Conservation (phyloP, 768 basidiomycete genomes). For the Serendipita indica region DNA sequence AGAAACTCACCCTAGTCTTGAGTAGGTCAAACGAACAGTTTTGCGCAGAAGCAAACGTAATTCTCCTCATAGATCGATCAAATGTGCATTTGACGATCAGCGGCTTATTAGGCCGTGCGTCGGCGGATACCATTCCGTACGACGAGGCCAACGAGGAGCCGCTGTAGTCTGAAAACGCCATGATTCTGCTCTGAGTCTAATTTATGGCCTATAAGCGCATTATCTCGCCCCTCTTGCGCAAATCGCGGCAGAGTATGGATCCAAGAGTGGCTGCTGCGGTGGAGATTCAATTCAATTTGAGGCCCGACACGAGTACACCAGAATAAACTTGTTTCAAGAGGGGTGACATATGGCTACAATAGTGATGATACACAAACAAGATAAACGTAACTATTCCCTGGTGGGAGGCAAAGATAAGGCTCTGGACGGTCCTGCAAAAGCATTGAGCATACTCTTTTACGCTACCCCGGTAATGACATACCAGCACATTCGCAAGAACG, state of each 20-base stretch:
- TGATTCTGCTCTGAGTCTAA: background rate
- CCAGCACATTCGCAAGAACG: no score
- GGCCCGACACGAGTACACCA: background rate
- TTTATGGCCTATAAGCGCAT: background rate
- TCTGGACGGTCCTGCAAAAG: background rate
- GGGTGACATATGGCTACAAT: background rate
- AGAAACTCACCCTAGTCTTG: conserved; percentile 46
- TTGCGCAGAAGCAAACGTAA: conserved; percentile 64
- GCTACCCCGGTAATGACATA: no score
- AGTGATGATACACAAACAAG: background rate
- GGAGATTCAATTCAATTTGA: conserved; percentile 4
- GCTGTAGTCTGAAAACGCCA: conserved; percentile 14
- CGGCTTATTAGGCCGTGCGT: conserved; percentile 49
- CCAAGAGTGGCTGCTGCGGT: conserved; percentile 8
- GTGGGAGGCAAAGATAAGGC: background rate
- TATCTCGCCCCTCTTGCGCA: background rate
- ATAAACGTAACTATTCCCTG: background rate
- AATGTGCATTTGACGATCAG: conserved; percentile 74
- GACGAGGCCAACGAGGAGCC: conserved; percentile 14
- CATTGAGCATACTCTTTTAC: no score
- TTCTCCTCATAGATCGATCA: conserved; percentile 56
- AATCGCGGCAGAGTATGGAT: background rate
- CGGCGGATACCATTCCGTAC: background rate
- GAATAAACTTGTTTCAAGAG: no score
- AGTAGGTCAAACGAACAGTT: conserved; percentile 68